Conservation (phyloP, 2,329 filamentous ascomycete genomes). For the Scorias spongiosa region DNA sequence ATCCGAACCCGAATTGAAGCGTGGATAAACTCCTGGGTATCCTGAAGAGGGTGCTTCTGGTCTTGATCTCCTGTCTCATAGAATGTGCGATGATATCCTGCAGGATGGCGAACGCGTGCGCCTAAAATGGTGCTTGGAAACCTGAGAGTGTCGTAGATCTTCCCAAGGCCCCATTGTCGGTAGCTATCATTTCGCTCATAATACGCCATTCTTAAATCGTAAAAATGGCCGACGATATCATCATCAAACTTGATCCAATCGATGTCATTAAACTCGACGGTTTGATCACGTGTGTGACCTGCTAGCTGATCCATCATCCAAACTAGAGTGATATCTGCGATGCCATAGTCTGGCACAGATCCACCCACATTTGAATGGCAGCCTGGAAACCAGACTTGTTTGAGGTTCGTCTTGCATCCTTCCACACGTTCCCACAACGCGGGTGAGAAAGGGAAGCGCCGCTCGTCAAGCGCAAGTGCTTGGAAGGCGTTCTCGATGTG, state of each 20-base stretch:
- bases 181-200: conserved; percentile 7
- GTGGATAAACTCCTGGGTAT: conserved; percentile 22
- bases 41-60: conserved; percentile 8
- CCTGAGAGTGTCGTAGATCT: conserved; percentile 20
- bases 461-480: conserved; percentile 39
- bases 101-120: conserved; percentile 13
- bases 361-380: conserved; percentile 39
- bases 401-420: conserved; percentile 21
- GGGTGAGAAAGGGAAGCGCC: conserved; percentile 34
- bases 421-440: conserved; percentile 31
- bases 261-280: conserved; percentile 10
- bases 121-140: conserved; percentile 20
- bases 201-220: conserved; percentile 12
- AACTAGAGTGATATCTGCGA: conserved; percentile 24
- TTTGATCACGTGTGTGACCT: conserved; percentile 13
- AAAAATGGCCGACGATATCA: conserved; percentile 16
- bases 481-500: conserved; percentile 40
- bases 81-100: conserved; percentile 16
- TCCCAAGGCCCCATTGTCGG: conserved; percentile 18
- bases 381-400: conserved; percentile 43
- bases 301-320: conserved; percentile 28
- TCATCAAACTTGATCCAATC: conserved; percentile 24
- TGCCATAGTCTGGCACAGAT: conserved; percentile 20
- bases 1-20: conserved; percentile 20
- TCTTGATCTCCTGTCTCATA: conserved; percentile 13